Conservation (phyloP, 73 alveolate genomes). For the Paramecium tetraurelia region DNA sequence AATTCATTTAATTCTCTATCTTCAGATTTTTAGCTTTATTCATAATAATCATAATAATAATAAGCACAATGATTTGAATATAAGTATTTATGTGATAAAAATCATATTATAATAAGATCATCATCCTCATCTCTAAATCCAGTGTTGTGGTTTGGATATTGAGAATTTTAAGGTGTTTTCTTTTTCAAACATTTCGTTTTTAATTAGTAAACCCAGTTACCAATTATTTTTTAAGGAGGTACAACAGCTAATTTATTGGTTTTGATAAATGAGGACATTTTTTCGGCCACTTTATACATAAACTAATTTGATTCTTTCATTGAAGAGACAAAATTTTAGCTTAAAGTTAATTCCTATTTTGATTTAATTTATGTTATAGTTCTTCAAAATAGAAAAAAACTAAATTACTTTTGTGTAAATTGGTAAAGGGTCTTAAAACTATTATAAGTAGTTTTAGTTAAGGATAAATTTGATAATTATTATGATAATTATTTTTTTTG, state of each 20-base stretch:
- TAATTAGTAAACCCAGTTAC: neutral
- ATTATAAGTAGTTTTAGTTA: neutral
- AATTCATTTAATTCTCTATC: neutral
- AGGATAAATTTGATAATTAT: neutral
- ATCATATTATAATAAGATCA: neutral
- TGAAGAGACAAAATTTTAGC: neutral
- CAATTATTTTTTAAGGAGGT: neutral
- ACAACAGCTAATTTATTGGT: neutral
- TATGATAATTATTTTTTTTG: neutral
- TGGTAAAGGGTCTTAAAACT: neutral
- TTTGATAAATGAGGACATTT: neutral
- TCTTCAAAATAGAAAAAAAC: neutral
- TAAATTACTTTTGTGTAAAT: neutral
- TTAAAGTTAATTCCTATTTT: neutral
- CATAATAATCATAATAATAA: neutral
- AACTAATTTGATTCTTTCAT: neutral
- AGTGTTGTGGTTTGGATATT: neutral
- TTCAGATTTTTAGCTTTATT: neutral
- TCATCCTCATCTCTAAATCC: constrained; percentile 12
- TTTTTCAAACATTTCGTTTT: neutral
- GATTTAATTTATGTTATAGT: neutral
- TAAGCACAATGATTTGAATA: neutral
- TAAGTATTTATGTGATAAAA: neutral
- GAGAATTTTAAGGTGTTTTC: neutral
- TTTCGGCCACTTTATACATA: neutral